Base-by-base conservation (phyloP, 2,329 filamentous ascomycete genomes). In the Fusarium sp. region DNA sequence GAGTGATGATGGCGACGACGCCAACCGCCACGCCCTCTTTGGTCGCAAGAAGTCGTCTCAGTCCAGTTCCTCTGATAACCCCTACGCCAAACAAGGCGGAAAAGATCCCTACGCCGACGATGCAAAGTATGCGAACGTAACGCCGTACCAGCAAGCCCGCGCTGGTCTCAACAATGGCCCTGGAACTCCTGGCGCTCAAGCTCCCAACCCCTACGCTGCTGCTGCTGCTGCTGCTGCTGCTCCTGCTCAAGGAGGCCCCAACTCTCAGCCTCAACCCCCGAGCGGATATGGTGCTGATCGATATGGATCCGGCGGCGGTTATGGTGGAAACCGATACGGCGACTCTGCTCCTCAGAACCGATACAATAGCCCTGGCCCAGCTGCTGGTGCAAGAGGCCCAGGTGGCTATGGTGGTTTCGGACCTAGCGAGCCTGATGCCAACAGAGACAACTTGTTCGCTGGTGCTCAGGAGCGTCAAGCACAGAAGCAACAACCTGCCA, bases 321-420 rank as follows among this genome's bases (percentile, higher is more conserved):
- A 90, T 70, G 86, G 85, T 38, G 81, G 83, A 46, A 85, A 88
- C 30, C 85, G 83, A 69, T 88, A 86, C 73, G 88, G 87, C 4
- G 84, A 83, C 17, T 78, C 78, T 23, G 82, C 81, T 38, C 86
- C 86, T 37, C 89, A 89, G 67, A 88, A 86, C 73, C 81, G 84
- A 78, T 90, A 90, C 76, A 85, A 86, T 42, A 81, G 76, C 68
- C 76, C 80, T 35, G 74, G 78, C 14, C 75, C 78, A 18, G 69
- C 80, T 13, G 70, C 79, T 33, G 78, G 77, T 41, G 77, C 81
- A 64, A 80, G 82, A 73, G 86, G 87, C 15, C 84, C 86, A 14
- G 87, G 88, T 49, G 89, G 89, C 32, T 91, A 91, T 69, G 89
- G 90, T 38, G 88, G 88, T 10, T 81, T 91, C 61, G 88, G 87